phyloP scores from a whole-genome alignment of 2,329 filamentous ascomycete species.

The Epichloe sibirici region DNA sequence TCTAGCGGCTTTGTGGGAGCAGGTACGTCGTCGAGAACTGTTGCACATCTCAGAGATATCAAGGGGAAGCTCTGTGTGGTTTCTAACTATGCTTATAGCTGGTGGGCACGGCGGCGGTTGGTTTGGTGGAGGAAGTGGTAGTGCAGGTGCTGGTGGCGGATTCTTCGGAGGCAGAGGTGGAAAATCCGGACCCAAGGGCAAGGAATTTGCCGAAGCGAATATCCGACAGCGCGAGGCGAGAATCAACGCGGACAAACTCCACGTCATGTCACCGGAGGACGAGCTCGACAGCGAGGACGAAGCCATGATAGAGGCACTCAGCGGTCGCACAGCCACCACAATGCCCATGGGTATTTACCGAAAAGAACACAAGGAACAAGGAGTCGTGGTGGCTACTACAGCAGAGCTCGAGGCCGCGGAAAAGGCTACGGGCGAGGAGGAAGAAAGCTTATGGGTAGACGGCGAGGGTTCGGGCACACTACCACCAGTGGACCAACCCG shows the following conservation, averaged over 20 bases:
- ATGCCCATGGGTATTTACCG: conserved; percentile 46
- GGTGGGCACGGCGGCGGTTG: conserved; percentile 15
- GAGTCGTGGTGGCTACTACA: conserved; percentile 42
- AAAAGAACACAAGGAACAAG: conserved; percentile 40
- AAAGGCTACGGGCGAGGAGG: conserved; percentile 30
- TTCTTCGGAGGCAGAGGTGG: conserved; percentile 16
- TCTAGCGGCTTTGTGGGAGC: conserved; percentile 19
- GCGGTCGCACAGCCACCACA: conserved; percentile 18
- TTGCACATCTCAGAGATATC: not conserved
- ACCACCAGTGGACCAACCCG: conserved; percentile 17
- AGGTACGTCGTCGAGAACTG: conserved; percentile 4
- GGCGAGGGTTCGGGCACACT: conserved; percentile 17
- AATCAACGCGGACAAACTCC: conserved; percentile 46
- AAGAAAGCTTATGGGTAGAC: conserved; percentile 35
- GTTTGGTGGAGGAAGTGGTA: conserved; percentile 19
- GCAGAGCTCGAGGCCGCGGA: conserved; percentile 45
- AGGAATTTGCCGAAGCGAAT: conserved; percentile 26
- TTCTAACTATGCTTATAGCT: conserved; percentile 8
- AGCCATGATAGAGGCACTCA: conserved; percentile 25
- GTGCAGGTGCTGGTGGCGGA: conserved; percentile 16
- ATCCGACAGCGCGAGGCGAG: conserved; percentile 28
- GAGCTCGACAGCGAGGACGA: conserved; percentile 34
- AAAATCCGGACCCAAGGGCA: conserved; percentile 23
- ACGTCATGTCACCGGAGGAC: conserved; percentile 29
- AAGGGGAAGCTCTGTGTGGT: not conserved